Conservation (phyloP, 2,329 filamentous ascomycete genomes). For the Cryphonectria parasitica region DNA sequence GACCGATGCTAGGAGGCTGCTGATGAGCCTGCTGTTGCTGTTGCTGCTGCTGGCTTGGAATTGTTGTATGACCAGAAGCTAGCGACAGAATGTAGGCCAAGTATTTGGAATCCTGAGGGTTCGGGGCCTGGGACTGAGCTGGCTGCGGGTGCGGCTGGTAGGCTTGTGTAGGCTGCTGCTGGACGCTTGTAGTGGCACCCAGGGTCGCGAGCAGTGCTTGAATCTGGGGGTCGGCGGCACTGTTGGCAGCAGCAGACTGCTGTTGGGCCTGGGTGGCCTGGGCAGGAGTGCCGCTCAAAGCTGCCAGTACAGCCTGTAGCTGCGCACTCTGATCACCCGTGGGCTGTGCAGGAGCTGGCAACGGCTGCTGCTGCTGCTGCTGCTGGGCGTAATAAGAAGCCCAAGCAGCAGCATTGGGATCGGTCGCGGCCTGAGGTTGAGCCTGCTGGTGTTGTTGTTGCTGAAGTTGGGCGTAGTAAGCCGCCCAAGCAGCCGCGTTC, state of each 20-base stretch:
- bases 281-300: constrained; percentile 29
- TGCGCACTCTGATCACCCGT: constrained; percentile 34
- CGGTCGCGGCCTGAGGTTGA: constrained; percentile 29
- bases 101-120: constrained; percentile 46
- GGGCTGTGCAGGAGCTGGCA: constrained; percentile 26
- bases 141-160: constrained; percentile 28
- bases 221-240: constrained; percentile 41
- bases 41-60: constrained; percentile 25
- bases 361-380: constrained; percentile 32
- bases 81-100: constrained; percentile 33
- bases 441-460: constrained; percentile 29
- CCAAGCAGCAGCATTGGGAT: constrained; percentile 29
- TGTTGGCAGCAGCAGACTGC: constrained; percentile 26
- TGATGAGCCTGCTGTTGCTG: constrained; percentile 24
- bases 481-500: constrained; percentile 42
- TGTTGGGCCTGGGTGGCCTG: constrained; percentile 38
- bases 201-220: constrained; percentile 51
- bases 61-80: constrained; percentile 25
- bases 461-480: constrained; percentile 45
- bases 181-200: constrained; percentile 18
- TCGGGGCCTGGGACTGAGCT: constrained; percentile 32
- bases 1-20: constrained; percentile 23
- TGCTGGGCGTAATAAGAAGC: constrained; percentile 33
- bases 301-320: constrained; percentile 35
- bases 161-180: constrained; percentile 22